phyloP scores from a whole-genome alignment of 495 filamentous ascomycete species.

The Neurospora intermedia region DNA sequence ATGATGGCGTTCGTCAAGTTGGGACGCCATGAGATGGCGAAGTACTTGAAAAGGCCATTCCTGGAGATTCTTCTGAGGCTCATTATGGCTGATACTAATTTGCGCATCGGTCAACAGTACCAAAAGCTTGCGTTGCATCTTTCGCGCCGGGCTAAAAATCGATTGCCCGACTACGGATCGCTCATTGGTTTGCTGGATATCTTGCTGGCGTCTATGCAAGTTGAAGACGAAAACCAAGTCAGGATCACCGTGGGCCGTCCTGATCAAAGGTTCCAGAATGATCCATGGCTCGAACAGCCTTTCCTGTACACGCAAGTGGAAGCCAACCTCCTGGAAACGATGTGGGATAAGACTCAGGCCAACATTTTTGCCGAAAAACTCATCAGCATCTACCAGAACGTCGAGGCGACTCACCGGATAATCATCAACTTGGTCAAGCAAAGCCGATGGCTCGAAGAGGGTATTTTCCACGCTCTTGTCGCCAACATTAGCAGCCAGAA shows the following conservation, averaged over 20 bases:
- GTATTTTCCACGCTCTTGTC: constrained; percentile 23
- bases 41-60: constrained; percentile 46
- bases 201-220: constrained; percentile 36
- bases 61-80: constrained; percentile 49
- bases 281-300: constrained; percentile 9
- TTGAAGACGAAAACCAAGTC: constrained; percentile 1
- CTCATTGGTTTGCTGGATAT: constrained; percentile 46
- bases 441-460: constrained; percentile 22
- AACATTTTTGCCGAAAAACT: constrained; percentile 43
- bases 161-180: constrained; percentile 39
- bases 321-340: constrained; percentile 29
- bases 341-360: constrained; percentile 25
- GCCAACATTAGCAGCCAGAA: constrained; percentile 25
- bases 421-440: constrained; percentile 31
- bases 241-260: neutral
- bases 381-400: constrained; percentile 38
- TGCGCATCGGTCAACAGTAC: constrained; percentile 33
- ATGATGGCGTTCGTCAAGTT: constrained; percentile 48
- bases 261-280: constrained; percentile 15
- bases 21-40: constrained; percentile 41
- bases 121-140: constrained; percentile 32
- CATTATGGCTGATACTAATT: constrained; percentile 46
- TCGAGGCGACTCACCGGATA: constrained; percentile 30
- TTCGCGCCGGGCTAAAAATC: constrained; percentile 35
- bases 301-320: constrained; percentile 31